Evolutionary conservation across 2,329 filamentous ascomycete species (phyloP), one percentile per base, ranked within the genome.

Genomic region (Talaromyces islandicus): DNA sequence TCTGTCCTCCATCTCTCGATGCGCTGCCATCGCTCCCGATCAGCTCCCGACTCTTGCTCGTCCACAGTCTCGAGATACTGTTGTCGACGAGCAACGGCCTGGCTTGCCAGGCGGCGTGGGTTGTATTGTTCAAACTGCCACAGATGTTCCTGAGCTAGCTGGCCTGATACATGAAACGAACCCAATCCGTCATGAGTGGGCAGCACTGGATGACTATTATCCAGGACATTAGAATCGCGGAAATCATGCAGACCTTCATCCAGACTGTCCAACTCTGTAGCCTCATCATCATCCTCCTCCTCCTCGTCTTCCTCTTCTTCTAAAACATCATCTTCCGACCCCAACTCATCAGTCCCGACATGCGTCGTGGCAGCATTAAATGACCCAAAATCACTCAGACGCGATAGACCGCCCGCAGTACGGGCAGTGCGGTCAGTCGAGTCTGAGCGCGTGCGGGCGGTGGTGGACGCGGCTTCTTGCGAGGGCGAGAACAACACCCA

Each of bases 1-100:
- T 97, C 93, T 69, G 95, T 77, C 59, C 92, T 85, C 94, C 94
- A 99, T 56, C 85, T 84, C 75, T 97, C 93, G 70, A 99, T 96
- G 62, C 93, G 85, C 67, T 88, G 85, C 70, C 88, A 89, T 70
- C 89, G 88, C 66, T 96, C 91, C 46, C 84, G 79, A 64, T 91
- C 88, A 46, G 87, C 83, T 76, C 48, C 84, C 81, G 41, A 81
- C 38, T 62, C 79, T 60, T 85, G 82, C 65, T 85, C 78, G 62
- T 82, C 80, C 46, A 86, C 72, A 11, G 79, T 77, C 65, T 85
- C 83, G 12, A 87, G 67, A 60, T 81, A 78, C 60, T 79, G 85
- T 17, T 84, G 85, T 53, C 78, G 74, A 54, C 83, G 75, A 57
- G 81, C 75, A 25, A 75, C 74, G 60, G 78, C 75, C n/a, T 76